Evolutionary conservation across 805 yeast species (phyloP).

Genomic region (Candida golubevii): DNA sequence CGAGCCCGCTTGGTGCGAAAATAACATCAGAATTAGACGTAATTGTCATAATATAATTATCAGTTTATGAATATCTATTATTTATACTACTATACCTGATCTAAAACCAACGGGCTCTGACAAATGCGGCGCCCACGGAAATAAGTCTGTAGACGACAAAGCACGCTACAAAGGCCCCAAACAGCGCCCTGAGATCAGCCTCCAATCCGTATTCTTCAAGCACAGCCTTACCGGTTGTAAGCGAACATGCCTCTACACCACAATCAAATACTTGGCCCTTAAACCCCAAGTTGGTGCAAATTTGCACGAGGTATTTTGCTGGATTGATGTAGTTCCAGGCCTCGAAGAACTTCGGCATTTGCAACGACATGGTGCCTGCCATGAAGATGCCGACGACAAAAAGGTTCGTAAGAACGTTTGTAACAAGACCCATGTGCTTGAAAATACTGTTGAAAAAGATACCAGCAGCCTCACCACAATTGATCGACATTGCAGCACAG

Average conservation of each 20-base stretch:
- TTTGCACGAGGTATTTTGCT: slow-evolving; percentile 62
- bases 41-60: no score
- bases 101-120: slow-evolving; percentile 25
- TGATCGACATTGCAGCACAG: slow-evolving; percentile 49
- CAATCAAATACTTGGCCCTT: slow-evolving; percentile 49
- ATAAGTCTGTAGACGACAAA: slow-evolving; percentile 39
- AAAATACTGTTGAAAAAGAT: slow-evolving; percentile 73
- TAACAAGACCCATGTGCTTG: slow-evolving; percentile 74
- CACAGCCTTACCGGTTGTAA: slow-evolving; percentile 53
- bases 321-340: slow-evolving; percentile 80
- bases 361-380: slow-evolving; percentile 80
- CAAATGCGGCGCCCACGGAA: slow-evolving; percentile 25
- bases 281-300: slow-evolving; percentile 58
- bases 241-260: slow-evolving; percentile 39
- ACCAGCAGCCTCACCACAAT: slow-evolving; percentile 84
- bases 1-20: no score
- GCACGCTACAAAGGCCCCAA: slow-evolving; percentile 38
- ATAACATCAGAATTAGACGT: no score
- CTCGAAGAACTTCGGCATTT: slow-evolving; percentile 64
- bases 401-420: slow-evolving; percentile 63
- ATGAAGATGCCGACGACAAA: slow-evolving; percentile 71
- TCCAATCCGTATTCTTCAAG: slow-evolving; percentile 47
- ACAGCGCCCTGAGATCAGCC: slow-evolving; percentile 31
- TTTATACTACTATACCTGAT: no score
- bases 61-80: no score